A percentile compares a stretch with the other conserved stretches of the same genome.
These are phyloP conservation scores for Nothophaeocryptopus gaeumannii DNA, from an alignment of 2,329 filamentous ascomycete genomes.

Conservation along the genomic window DNA sequence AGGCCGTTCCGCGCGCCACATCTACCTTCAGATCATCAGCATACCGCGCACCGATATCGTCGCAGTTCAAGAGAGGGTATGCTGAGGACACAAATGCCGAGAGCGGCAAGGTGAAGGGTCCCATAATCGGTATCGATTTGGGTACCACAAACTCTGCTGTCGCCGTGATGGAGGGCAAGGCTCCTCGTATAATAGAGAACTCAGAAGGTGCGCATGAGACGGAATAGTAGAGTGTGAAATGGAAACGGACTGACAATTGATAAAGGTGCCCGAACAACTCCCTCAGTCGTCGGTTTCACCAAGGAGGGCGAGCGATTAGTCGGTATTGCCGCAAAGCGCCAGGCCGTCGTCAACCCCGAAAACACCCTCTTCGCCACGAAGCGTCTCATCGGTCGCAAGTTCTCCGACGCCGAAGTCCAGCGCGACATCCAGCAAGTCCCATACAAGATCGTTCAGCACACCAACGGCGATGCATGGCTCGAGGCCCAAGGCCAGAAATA, in stretches of 20 bases:
- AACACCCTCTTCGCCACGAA: slow-evolving; percentile 98
- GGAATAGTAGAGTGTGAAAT: slow-evolving; percentile 6
- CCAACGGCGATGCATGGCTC: slow-evolving; percentile 95
- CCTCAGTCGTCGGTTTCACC: slow-evolving; percentile 92
- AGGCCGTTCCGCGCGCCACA: slow-evolving; percentile 36
- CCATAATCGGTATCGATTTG: slow-evolving; percentile 97
- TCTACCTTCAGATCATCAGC: slow-evolving; percentile 37
- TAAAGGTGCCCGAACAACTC: slow-evolving; percentile 79
- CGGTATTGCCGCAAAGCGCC: slow-evolving; percentile 95
- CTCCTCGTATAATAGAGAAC: slow-evolving; percentile 96
- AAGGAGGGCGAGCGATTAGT: slow-evolving; percentile 94
- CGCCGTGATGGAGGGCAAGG: slow-evolving; percentile 95
- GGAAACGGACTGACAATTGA: slow-evolving; percentile 16
- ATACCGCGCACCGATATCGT: slow-evolving; percentile 64
- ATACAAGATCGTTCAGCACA: slow-evolving; percentile 98
- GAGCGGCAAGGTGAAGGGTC: slow-evolving; percentile 81
- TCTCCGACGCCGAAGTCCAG: slow-evolving; percentile 89
- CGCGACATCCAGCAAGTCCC: slow-evolving; percentile 96
- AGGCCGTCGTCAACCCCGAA: slow-evolving; percentile 97
- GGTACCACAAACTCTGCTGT: slow-evolving; percentile 98
- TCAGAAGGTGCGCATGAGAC: slow-evolving; percentile 67
- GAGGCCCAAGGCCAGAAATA: slow-evolving; percentile 91
- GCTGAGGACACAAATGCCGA: slow-evolving; percentile 52
- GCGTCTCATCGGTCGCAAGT: slow-evolving; percentile 97
- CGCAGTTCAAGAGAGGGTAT: slow-evolving; percentile 71